Base-by-base conservation (phyloP, 108 stramenopile genomes). In the Conticribra weissflogii region DNA sequence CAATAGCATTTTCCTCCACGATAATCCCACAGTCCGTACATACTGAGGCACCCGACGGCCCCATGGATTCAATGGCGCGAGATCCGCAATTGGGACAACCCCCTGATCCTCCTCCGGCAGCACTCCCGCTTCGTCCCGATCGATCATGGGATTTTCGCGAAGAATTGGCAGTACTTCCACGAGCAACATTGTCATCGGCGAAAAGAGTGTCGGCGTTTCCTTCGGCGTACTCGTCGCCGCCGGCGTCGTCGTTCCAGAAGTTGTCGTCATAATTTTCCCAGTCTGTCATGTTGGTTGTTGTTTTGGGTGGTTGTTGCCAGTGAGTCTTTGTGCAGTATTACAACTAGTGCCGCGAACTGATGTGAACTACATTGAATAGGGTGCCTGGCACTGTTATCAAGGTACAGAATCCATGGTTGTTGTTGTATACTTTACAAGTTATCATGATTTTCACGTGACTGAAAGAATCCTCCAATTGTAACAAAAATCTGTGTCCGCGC, bases 1-100 rank as follows among this genome's bases (percentile, higher is more conserved):
- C 95, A 56, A 98, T 92, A 9, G 95, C 84, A 72, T 93, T 96
- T 80, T 98, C 97, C 79, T 98, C 97, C 16, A 95, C 84, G 36
- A 98, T 89, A 17, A 95, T 91, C 57, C 96, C 96, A 75, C 97
- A 98, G 50, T 86, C 85, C 5, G 88, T 89, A 68, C 95, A 97
- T 4, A 97, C 85, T 31, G 85, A 83, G 3, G 76, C 64, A 28
- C 93, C 96, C 18, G 81, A 74, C 23, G 88, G 83, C 18, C 88
- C 91, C 61, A 92, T 86, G 28, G 84, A 83, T 75, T 95, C 93
- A 66, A 97, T 93, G 59, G 87, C 81, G 23, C 36, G 87, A 3
- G 88, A 83, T 21, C 92, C 91, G 76, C 96, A 97, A 82, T 97
- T 93, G 52, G 94, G 94, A 76, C 95, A 96, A 36, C 56, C 46